Evolutionary conservation across 306 rosid species (phyloP).

Genomic region (Gastrolobium bilobum): DNA sequence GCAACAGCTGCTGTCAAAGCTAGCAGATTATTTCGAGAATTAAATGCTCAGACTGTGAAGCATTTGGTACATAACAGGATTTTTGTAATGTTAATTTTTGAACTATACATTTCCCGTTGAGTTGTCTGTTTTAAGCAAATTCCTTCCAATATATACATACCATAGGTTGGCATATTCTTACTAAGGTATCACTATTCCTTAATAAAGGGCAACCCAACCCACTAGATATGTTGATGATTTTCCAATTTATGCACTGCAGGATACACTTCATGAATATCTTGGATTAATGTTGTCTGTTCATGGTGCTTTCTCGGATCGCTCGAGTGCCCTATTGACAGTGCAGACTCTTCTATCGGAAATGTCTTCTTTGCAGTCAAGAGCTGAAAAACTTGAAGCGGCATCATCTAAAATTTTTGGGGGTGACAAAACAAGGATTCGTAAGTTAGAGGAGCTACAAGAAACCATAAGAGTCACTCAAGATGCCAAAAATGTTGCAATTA

Average conservation of each 20-base stretch:
- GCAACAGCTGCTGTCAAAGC: constrained; percentile 97
- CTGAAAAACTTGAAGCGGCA: constrained; percentile 92
- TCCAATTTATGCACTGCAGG: constrained; percentile 58
- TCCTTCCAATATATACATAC: constrained; percentile 27
- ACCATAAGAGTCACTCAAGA: constrained; percentile 81
- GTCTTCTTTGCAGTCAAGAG: constrained; percentile 76
- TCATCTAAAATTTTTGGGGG: constrained; percentile 93
- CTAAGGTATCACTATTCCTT: background rate
- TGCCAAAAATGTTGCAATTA: constrained; percentile 80
- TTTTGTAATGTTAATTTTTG: constrained; percentile 33
- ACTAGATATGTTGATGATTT: constrained; percentile 41
- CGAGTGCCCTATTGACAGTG: constrained; percentile 88
- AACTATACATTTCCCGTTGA: background rate
- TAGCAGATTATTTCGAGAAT: constrained; percentile 90
- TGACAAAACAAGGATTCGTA: constrained; percentile 79
- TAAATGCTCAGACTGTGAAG: constrained; percentile 92
- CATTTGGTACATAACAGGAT: constrained; percentile 71
- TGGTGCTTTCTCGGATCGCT: constrained; percentile 88
- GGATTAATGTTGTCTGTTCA: constrained; percentile 92
- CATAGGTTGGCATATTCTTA: constrained; percentile 29
- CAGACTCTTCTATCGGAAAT: constrained; percentile 91
- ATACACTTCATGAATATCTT: constrained; percentile 90
- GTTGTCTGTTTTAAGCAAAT: constrained; percentile 18
- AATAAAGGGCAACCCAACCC: constrained; percentile 13
- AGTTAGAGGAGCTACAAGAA: constrained; percentile 88